These are phyloP conservation scores for Jaapia argillacea DNA, from an alignment of 768 basidiomycete species.

Conservation along the genomic window DNA sequence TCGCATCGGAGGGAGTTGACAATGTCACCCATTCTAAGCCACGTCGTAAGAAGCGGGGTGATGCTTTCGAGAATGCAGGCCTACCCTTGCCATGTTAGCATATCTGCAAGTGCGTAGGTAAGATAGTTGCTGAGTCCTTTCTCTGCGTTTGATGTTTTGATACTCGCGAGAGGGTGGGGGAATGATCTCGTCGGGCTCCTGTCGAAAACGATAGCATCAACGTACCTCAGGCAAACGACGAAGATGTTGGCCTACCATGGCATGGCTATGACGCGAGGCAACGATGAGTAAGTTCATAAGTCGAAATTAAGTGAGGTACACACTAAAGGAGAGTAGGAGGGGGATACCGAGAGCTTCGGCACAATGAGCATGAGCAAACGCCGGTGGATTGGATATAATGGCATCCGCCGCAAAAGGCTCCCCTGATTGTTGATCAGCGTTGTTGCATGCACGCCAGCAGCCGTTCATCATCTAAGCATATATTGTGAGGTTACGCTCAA, in stretches of 20 bases:
- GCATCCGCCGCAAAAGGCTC: conserved; percentile 48
- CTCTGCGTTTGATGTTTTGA: conserved; percentile 43
- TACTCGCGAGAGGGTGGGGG: conserved; percentile 54
- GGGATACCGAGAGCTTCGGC: conserved; percentile 56
- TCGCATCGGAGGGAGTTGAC: conserved; percentile 45
- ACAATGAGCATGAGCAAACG: conserved; percentile 56
- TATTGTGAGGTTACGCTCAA: not conserved
- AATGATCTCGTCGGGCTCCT: conserved; percentile 45
- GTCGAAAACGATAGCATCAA: not conserved
- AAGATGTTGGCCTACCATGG: not conserved
- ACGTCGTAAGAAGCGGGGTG: not conserved
- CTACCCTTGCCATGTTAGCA: conserved; percentile 53
- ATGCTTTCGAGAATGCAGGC: conserved; percentile 1
- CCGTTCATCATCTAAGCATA: conserved; percentile 43
- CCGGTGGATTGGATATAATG: conserved; percentile 58
- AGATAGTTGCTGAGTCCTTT: conserved; percentile 46
- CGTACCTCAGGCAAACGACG: conserved; percentile 7
- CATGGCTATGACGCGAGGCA: not conserved
- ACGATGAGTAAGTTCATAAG: not conserved
- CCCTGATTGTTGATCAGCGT: conserved; percentile 33
- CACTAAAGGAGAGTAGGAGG: conserved; percentile 47
- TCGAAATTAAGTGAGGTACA: not conserved
- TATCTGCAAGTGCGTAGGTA: conserved; percentile 47
- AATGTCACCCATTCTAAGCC: conserved; percentile 41
- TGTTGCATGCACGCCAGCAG: conserved; percentile 44